Percentiles rank a stretch among this genome's conserved stretches.
Conservation (phyloP, 768 basidiomycete species). For the Collybiopsis confluens region DNA sequence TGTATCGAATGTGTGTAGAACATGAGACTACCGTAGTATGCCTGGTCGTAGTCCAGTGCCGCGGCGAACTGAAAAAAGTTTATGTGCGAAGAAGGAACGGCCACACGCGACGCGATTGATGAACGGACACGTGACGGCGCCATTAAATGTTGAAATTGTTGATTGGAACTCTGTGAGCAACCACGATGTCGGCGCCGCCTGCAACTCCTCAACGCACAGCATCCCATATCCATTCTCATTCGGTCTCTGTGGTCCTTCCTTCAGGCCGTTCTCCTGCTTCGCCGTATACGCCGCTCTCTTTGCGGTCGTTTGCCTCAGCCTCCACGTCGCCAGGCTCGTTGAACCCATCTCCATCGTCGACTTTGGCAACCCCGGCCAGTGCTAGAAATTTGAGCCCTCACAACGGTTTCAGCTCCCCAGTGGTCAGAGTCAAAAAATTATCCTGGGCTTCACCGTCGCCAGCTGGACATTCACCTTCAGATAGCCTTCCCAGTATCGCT, state of each 20-base stretch:
- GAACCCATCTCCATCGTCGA: constrained; percentile 40
- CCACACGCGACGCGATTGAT: too few species aligned
- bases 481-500: constrained; percentile 45
- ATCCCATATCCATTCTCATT: constrained; percentile 41
- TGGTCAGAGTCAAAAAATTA: constrained; percentile 17
- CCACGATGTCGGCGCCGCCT: constrained; percentile 26
- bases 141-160: not conserved
- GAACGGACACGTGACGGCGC: not conserved
- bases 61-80: too few species aligned
- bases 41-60: constrained; percentile 6
- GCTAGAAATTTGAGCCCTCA: constrained; percentile 30
- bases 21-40: constrained; percentile 9
- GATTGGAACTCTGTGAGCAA: not conserved
- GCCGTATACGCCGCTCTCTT: constrained; percentile 68
- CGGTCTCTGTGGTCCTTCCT: constrained; percentile 36
- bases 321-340: constrained; percentile 20
- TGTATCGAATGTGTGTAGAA: not conserved
- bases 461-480: constrained; percentile 11
- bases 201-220: constrained; percentile 64
- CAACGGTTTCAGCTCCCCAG: constrained; percentile 24
- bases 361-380: constrained; percentile 59
- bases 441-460: constrained; percentile 11
- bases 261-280: constrained; percentile 64
- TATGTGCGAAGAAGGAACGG: too few species aligned
- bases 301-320: constrained; percentile 51